A percentile compares a stretch with the other conserved stretches of the same genome.
These are phyloP conservation scores for Cnidoscolus chayamansa DNA, from an alignment of 441 rosid genomes.

Conservation along the genomic window DNA sequence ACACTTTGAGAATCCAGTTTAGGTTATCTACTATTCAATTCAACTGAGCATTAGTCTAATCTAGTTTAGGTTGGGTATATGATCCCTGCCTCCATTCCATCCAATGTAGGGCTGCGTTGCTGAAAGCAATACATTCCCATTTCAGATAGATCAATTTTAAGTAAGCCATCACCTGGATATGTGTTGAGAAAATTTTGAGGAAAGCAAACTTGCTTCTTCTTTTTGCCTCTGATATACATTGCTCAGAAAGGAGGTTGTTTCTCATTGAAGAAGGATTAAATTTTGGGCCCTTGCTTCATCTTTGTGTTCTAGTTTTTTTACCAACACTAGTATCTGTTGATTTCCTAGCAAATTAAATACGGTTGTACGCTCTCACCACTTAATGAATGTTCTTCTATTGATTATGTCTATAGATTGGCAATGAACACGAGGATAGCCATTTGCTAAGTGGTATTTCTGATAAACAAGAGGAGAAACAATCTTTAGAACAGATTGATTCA, in stretches of 20 bases:
- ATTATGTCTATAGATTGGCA: constrained; percentile 46
- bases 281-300: background rate
- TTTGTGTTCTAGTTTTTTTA: background rate
- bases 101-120: background rate
- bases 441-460: constrained; percentile 36
- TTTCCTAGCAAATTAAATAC: background rate
- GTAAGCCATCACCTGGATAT: background rate
- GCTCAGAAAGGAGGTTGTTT: background rate
- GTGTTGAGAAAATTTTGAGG: background rate
- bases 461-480: constrained; percentile 40
- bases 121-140: background rate
- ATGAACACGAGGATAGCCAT: constrained; percentile 44
- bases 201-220: background rate
- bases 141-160: background rate
- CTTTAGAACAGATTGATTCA: constrained; percentile 32
- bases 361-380: background rate
- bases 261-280: background rate
- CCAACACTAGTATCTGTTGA: background rate
- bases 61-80: background rate
- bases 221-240: background rate
- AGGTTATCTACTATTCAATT: background rate
- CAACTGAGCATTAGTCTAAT: background rate
- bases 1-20: background rate
- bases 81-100: background rate
- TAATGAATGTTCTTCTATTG: constrained; percentile 2